Base-by-base conservation (phyloP, 768 basidiomycete species). In the Russula emetica region DNA sequence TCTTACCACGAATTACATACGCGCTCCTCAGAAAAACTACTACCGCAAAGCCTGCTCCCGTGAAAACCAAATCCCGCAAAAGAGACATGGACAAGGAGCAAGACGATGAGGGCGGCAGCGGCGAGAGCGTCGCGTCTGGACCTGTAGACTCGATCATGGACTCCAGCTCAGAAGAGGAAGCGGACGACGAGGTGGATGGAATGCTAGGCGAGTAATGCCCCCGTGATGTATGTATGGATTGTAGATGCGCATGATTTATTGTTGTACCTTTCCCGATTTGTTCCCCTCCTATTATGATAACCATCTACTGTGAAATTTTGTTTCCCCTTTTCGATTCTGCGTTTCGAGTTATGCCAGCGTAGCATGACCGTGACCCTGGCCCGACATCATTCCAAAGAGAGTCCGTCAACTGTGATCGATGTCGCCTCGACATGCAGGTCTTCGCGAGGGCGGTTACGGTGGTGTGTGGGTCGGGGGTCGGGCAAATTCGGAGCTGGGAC, bases 141-240 rank as follows among this genome's bases (percentile, higher is more conserved):
- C 60, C 67, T 22, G 57, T 58, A 9, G 67, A 68, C 55, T 68
- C 67, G n/a, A 68, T 67, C 59, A 58, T 68, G 20, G 67, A 63
- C 50, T 68, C 67, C 4, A 66, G 59, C 16, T 51, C 58, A 18
- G 64, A 57, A 45, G 50, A 59, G 9, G 66, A 63, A 24, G 67
- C 66, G 45, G 66, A 66, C 34, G 56, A 52, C 1, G 67, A 68
- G 59, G 67, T 68, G 38, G 67, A 68, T 42, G 67, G 58, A 14
- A 58, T 68, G 66, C 52, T 68, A 24, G 67, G 55, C 55, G 55
- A 64, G 47, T 55, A 55, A 26, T 40, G 30, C 11, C 36, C 13
- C 26, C 11, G 32, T 50, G 52, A 8, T 10, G 36, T 42, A 24
- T 45, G 44, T 45, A 36, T 47, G 45, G 11, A 24, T 45, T n/a